Percentiles rank a stretch among this genome's conserved stretches.
Conservation (phyloP, 192 early-diverging fungal species). For the Rhizoclosmatium globosum region DNA sequence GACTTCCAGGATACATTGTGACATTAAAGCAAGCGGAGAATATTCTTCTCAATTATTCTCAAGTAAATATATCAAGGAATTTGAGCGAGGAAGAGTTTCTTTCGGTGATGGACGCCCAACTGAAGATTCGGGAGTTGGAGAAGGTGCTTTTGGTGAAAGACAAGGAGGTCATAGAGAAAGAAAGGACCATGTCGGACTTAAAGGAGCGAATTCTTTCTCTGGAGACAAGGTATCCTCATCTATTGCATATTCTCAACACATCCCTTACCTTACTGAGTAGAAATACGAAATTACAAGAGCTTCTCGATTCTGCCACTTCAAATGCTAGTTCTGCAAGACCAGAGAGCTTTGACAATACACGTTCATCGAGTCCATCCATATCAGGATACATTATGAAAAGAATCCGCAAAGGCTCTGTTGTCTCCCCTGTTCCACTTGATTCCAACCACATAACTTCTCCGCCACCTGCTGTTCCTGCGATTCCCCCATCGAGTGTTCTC, state of each 20-base stretch:
- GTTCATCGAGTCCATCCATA: too few relatives aligned
- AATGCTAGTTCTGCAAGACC: background rate
- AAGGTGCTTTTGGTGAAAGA: background rate
- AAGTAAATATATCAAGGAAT: background rate
- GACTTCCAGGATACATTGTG: slow-evolving; percentile 9
- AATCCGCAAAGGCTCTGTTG: too few relatives aligned
- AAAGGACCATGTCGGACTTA: background rate
- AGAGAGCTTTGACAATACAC: too few relatives aligned
- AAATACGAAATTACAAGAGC: too few relatives aligned
- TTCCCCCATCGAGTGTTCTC: too few relatives aligned
- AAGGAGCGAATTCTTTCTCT: background rate
- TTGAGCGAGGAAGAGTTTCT: slow-evolving; percentile 1
- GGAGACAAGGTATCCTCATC: background rate
- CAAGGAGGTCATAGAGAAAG: background rate
- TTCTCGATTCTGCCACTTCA: background rate
- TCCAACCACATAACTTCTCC: too few relatives aligned
- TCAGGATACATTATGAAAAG: too few relatives aligned
- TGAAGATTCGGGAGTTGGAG: slow-evolving; percentile 9
- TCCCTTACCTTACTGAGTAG: background rate
- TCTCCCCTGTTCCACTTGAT: too few relatives aligned
- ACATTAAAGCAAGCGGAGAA: slow-evolving; percentile 2
- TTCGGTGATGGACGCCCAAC: slow-evolving; percentile 18
- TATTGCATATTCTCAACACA: background rate
- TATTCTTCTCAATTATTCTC: background rate
- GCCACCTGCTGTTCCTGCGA: too few relatives aligned